phyloP scores from a whole-genome alignment of 192 early-diverging fungal species.

The Backusella liffmaniae region DNA sequence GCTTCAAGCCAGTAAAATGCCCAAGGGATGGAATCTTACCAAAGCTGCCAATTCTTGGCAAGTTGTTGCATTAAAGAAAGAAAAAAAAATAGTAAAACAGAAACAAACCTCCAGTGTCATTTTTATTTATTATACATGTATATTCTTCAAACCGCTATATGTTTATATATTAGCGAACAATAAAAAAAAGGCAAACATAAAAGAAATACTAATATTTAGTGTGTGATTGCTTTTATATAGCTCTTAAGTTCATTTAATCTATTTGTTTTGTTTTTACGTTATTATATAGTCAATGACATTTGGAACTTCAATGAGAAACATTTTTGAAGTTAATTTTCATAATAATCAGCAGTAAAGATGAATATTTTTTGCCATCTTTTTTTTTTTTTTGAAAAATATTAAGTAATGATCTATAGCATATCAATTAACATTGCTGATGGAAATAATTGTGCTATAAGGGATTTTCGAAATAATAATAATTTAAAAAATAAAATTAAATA shows the following conservation, averaged over 20 bases:
- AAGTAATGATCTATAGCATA: too few relatives aligned
- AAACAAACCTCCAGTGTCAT: neutral
- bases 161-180: neutral
- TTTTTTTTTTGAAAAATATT: too few relatives aligned
- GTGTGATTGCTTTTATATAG: neutral
- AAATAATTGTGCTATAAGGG: too few relatives aligned
- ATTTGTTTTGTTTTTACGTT: neutral
- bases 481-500: too few relatives aligned
- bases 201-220: neutral
- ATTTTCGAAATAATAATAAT: too few relatives aligned
- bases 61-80: neutral
- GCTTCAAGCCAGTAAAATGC: slow-evolving; percentile 27
- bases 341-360: neutral
- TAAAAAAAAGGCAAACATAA: neutral
- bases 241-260: neutral
- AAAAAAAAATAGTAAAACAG: neutral
- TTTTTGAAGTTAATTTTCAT: neutral
- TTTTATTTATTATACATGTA: slow-evolving; percentile 4
- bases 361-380: too few relatives aligned
- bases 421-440: too few relatives aligned
- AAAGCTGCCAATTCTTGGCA: neutral
- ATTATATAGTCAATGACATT: neutral
- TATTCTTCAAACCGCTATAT: neutral
- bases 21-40: neutral
- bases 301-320: neutral